A percentile compares a stretch with the other conserved stretches of the same genome.
These are phyloP conservation scores for Martensiomyces pterosporus DNA, from an alignment of 192 early-diverging fungal genomes.

Conservation along the genomic window DNA sequence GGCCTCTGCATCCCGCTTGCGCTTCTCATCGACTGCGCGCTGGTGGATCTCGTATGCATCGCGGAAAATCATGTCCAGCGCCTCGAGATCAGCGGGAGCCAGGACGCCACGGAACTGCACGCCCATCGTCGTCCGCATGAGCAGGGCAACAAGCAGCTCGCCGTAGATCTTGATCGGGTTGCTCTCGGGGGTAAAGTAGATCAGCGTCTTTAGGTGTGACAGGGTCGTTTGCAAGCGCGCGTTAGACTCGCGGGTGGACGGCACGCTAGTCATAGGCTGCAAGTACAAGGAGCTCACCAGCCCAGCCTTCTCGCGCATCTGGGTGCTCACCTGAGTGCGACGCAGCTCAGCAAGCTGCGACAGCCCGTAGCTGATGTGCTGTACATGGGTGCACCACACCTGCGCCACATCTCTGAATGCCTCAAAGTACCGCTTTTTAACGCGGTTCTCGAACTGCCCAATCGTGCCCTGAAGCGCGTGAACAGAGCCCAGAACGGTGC, in stretches of 20 bases:
- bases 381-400: slow-evolving; percentile 31
- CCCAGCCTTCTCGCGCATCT: slow-evolving; percentile 5
- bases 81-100: slow-evolving; percentile 16
- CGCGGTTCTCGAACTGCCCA: slow-evolving; percentile 34
- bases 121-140: slow-evolving; percentile 15
- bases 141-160: slow-evolving; percentile 20
- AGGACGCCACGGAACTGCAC: slow-evolving; percentile 34
- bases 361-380: slow-evolving; percentile 15
- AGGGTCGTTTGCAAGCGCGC: slow-evolving; percentile 3
- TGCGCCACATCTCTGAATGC: slow-evolving; percentile 44
- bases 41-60: slow-evolving; percentile 37
- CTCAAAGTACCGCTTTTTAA: slow-evolving; percentile 22
- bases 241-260: not conserved
- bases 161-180: slow-evolving; percentile 25
- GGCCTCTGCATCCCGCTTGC: slow-evolving; percentile 29
- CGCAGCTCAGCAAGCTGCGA: slow-evolving; percentile 22
- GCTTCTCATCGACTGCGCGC: slow-evolving; percentile 28
- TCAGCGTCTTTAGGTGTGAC: slow-evolving; percentile 28
- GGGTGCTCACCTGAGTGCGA: not conserved
- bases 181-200: slow-evolving; percentile 15
- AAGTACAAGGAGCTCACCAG: slow-evolving; percentile 13
- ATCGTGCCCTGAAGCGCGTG: slow-evolving; percentile 25
- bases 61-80: slow-evolving; percentile 22
- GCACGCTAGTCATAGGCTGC: slow-evolving; percentile 20
- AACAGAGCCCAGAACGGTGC: not conserved